Evolutionary conservation across 306 rosid genomes (phyloP), one percentile per base, ranked within the genome.

Genomic region (Quercus rubra): DNA sequence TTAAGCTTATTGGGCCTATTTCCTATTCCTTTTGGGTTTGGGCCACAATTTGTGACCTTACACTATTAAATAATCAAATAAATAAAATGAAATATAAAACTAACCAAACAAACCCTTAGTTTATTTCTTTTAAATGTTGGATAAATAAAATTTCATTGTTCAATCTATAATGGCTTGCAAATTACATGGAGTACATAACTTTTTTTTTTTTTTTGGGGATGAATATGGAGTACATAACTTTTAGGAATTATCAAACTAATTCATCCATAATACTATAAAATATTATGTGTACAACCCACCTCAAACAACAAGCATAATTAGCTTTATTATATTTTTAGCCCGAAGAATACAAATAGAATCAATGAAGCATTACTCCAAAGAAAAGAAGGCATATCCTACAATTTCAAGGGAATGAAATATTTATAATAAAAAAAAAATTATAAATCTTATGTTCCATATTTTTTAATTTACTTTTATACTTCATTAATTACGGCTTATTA

Each of bases 201-300:
- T 23, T 2, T 8, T 7, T 7, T 7, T 6, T 1, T 1, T 2
- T 7, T 7, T 38, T 2, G 0, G 0, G 0, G 2, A 11, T 41
- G 12, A 41, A 41, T 41, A 25, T 9, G 2, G 14, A 59, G 5
- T 59, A 59, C 0, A 59, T 23, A 59, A 59, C 28, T 10, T 59
- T 59, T 59, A 12, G 15, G 17, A 23, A 59, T 59, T 59, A 59
- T 21, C 66, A 59, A 11, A 4, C 4, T 59, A 59, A 59, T 23
- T 59, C 66, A 58, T 5, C 64, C 13, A n/a, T 20, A 58, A 21
- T 20, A 23, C 27, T 57, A 57, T 57, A 21, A 20, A 10, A 58
- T 23, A 59, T 23, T 3, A 13, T 14, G 30, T 21, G 31, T 28
- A 23, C 66, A 59, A 59, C 2, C 31, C 18, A 12, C 30, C 18